Evolutionary conservation across 2,329 filamentous ascomycete genomes (phyloP), one percentile per base, ranked within the genome.

Genomic region (Nectriaceae sp.): DNA sequence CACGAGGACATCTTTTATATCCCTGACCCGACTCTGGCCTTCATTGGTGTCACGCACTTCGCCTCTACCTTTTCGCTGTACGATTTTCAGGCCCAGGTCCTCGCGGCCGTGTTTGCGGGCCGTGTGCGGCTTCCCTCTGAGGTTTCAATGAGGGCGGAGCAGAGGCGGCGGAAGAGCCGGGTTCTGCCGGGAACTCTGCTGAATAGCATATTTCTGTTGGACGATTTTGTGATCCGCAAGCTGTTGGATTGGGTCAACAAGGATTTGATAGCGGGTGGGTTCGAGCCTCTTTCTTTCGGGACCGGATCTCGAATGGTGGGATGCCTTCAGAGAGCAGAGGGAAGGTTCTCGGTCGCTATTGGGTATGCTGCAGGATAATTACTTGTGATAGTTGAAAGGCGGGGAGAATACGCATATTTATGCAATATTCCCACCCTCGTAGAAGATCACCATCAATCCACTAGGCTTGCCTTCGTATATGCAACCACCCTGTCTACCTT

Each of bases 1-100:
- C 82, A 88, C 70, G 80, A 80, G 49, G 84, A 88, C 62, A 82
- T 88, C 11, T 88, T 85, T 63, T 88, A 87, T 65, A 87, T 88
- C 43, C 75, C 76, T 0, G 84, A 88, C 53, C 83, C 84, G 0
- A 79, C 80, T 0, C 69, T 88, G 1, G 69, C 74, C 0, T 88
- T 87, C 54, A 70, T 87, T n/a, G 84, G 84, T 0, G 77, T 84
- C 1, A 83, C 82, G 0, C 86, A 82, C 61, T 80, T 84, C 58
- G 80, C 80, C 0, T 82, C 83, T 0, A 87, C 84, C 0, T 88
- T 88, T 60, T 82, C 81, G 0, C 69, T 87, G 2, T 88, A 87
- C 53, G 84, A 88, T 52, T 87, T 86, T 56, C 85, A 88, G 60
- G 83, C 83, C 1, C 78, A 83, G 55, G 77, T 76, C 0, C 70